Evolutionary conservation across 176 grass and related monocot species (phyloP), one percentile per base, ranked within the genome.

Genomic region (maize (Zea mays)): DNA sequence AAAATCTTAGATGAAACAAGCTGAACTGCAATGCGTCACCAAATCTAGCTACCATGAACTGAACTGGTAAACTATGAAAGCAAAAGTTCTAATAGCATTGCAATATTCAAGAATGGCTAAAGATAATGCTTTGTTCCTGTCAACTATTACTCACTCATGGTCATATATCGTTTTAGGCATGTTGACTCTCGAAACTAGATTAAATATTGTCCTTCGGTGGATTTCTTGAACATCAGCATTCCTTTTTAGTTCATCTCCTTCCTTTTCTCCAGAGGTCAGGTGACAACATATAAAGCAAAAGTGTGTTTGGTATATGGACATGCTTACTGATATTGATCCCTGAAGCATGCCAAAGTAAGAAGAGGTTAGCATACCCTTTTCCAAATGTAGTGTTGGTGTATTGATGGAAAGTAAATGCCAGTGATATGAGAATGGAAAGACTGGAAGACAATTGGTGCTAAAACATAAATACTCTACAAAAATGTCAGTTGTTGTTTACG

Each of bases 281-380:
- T 98, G 96, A 20, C 87, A 90, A 92, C 96, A 98, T 82, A 94
- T 83, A 83, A 98, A 92, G 71, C 92, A 98, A 80, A 98, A 92
- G 45, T 75, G 78, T 48, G 96, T 95, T 79, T 98, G 92, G 71
- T 95, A 83, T 89, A 98, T 88, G 12, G 96, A 98, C 96, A 98
- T 98, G 87, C 96, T 98, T 77, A 98, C 92, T 34, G 96, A 88
- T 92, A 98, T 88, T 58, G 96, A 95, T 73, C 96, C 96, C 96
- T 98, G 91, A 65, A 91, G 58, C 41, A 89, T 69, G 34, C 69
- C 56, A 40, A 86, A 78, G 17, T 48, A 84, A 76, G 14, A 71
- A 88, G 38, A 47, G 37, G 47, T 88, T 35, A 76, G 40, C 34
- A 48, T 10, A 40, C 7, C 63, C 36, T 4, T 71, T 58, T 45